Conservation (phyloP, 805 yeast genomes). For the Priceomyces castillae region DNA sequence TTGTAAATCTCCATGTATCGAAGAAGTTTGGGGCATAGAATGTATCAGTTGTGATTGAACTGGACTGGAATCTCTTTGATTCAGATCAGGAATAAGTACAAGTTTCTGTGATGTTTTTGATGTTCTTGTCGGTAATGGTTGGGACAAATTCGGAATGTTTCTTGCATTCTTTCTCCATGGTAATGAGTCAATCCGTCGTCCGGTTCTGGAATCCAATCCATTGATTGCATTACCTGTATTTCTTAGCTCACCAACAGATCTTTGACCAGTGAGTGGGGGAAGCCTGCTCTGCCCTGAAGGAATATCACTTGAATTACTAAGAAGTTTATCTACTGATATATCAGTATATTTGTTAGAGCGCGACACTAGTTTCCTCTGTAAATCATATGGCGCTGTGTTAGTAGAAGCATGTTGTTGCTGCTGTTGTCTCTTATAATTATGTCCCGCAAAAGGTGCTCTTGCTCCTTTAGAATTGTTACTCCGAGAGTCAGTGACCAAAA, state of each 20-base stretch:
- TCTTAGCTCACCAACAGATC: constrained; percentile 10
- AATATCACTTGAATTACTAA: constrained; percentile 78
- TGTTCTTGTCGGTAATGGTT: constrained; percentile 66
- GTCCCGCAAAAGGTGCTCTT: constrained; percentile 83
- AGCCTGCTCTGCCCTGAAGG: constrained; percentile 71
- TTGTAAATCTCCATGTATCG: constrained; percentile 16
- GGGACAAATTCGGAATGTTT: constrained; percentile 51
- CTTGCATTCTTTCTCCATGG: constrained; percentile 37
- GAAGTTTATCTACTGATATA: constrained; percentile 75
- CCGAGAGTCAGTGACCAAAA: constrained; percentile 87
- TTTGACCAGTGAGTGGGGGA: constrained; percentile 26
- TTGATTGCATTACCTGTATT: constrained; percentile 1
- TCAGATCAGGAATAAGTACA: constrained; percentile 76
- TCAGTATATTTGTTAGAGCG: constrained; percentile 56
- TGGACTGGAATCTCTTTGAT: constrained; percentile 20
- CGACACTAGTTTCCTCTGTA: constrained; percentile 25
- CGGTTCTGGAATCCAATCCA: constrained; percentile 7
- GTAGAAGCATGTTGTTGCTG: constrained; percentile 17
- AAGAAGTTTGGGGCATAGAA: constrained; percentile 8
- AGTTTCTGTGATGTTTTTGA: constrained; percentile 83
- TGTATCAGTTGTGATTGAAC: constrained; percentile 8
- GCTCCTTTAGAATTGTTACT: constrained; percentile 47
- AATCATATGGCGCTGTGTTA: not conserved
- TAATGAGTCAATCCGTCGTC: not conserved
- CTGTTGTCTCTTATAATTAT: constrained; percentile 36